Evolutionary conservation across 352 stramenopile genomes (phyloP).

Genomic region (Phytophthora sojae): DNA sequence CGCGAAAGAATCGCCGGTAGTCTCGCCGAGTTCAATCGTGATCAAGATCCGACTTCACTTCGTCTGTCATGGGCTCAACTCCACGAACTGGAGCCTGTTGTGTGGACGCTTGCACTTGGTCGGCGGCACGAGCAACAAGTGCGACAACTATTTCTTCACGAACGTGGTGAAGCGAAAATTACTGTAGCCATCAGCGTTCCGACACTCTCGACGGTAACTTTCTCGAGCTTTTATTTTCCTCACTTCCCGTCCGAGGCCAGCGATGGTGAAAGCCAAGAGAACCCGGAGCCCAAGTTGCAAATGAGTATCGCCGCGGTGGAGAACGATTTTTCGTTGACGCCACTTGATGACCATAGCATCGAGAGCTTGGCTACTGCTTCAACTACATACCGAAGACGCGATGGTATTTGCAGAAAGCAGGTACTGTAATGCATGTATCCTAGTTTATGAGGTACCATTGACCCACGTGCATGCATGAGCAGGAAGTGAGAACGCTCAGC

Average conservation of each 20-base stretch:
- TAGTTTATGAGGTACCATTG: not conserved
- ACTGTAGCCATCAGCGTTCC: conserved; percentile 30
- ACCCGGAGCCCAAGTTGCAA: conserved; percentile 9
- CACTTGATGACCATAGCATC: not conserved
- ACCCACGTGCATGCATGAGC: not conserved
- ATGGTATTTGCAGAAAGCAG: conserved; percentile 20
- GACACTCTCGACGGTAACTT: conserved; percentile 23
- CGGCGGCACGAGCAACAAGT: conserved; percentile 22
- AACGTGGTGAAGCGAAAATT: conserved; percentile 7
- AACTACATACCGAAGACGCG: not conserved
- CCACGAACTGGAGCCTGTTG: conserved; percentile 29
- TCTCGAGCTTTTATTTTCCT: conserved; percentile 17
- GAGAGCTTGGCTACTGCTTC: not conserved
- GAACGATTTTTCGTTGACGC: conserved; percentile 33
- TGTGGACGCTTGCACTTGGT: conserved; percentile 37
- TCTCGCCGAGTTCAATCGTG: conserved; percentile 14
- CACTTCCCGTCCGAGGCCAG: not conserved
- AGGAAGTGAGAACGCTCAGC: conserved; percentile 41
- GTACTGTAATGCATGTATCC: conserved; percentile 3
- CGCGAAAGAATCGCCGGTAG: not conserved
- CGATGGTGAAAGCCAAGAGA: not conserved
- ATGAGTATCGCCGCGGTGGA: conserved; percentile 31
- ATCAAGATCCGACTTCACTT: conserved; percentile 3
- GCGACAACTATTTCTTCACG: conserved; percentile 17
- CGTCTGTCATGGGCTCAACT: conserved; percentile 38